Evolutionary conservation across 1,139 yeast species (phyloP), one percentile per base, ranked within the genome.

Genomic region (Saccharomyces hybrid): DNA sequence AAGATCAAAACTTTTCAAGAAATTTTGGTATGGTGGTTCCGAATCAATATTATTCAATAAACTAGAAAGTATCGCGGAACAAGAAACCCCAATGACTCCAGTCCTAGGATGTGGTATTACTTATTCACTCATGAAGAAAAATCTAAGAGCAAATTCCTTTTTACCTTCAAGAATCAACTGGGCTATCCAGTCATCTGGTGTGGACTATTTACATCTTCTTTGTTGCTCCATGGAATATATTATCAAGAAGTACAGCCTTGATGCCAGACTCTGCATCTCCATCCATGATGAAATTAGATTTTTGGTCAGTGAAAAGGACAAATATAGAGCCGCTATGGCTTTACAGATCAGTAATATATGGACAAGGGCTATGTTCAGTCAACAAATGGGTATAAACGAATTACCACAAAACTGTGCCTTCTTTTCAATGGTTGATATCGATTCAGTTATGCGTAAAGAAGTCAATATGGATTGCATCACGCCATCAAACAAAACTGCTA

Each of bases 131-230:
- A 79, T 81, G 58, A 78, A 81, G 50, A 74, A 76, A 54, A 84
- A 91, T 65, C 77, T 95, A 64, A 81, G 81, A 55, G 75, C 80
- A 48, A 83, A 83, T 55, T 74, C 80, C 1, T 93, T 85, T 68
- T 72, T 93, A 63, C 95, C 99, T 0, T 89, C 97, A 2, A 73
- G 99, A 64, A 86, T 91, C 59, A 95, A 95, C 66, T 95, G 99
- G 99, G 89, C 96, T 0, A 95, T 95, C 65, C 99, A 95, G 69
- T 89, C 97, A 46, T 89, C 97, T 0, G 99, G 99, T 46, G 99
- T 95, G 16, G 99, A 95, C 68, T 95, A 95, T 67, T 75, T 95
- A 52, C 99, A 95, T 68, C 70, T 95, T 47, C 71, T 95, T 55
- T 79, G 93, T 54, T 81, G 90, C 4, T 83, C 96, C 0, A 93